These are phyloP conservation scores for Metschnikowia proteae DNA, from an alignment of 805 yeast genomes.

Conservation along the genomic window DNA sequence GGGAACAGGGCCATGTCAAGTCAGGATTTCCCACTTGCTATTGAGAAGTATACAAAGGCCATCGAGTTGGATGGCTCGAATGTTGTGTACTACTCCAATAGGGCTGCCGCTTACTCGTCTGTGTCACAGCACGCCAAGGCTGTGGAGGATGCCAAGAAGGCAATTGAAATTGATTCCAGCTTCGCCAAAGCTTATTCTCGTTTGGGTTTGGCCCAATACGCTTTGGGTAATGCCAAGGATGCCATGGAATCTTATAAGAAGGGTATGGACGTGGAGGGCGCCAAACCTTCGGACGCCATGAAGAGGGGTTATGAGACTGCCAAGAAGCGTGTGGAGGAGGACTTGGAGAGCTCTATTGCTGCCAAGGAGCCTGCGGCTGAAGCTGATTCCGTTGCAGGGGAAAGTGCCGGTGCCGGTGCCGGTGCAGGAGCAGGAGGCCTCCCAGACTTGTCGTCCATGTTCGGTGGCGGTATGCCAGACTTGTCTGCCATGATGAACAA, in stretches of 20 bases:
- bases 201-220: slow-evolving; percentile 89
- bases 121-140: slow-evolving; percentile 71
- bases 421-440: slow-evolving; percentile 51
- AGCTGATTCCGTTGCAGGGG: slow-evolving; percentile 9
- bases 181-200: slow-evolving; percentile 94
- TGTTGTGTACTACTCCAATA: slow-evolving; percentile 84
- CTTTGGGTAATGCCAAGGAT: slow-evolving; percentile 88
- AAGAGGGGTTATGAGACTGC: slow-evolving; percentile 91
- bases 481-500: slow-evolving; percentile 31
- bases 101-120: slow-evolving; percentile 96
- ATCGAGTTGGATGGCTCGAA: slow-evolving; percentile 64
- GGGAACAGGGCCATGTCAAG: slow-evolving; percentile 89
- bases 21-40: slow-evolving; percentile 66
- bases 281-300: slow-evolving; percentile 82
- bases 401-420: slow-evolving; percentile 27
- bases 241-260: slow-evolving; percentile 85
- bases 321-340: slow-evolving; percentile 78
- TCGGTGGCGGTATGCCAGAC: slow-evolving; percentile 58
- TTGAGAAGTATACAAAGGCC: slow-evolving; percentile 77
- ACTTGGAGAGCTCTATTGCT: slow-evolving; percentile 44
- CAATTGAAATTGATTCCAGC: slow-evolving; percentile 70
- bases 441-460: slow-evolving; percentile 46
- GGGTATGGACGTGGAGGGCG: slow-evolving; percentile 87
- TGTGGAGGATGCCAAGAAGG: slow-evolving; percentile 75
- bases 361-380: slow-evolving; percentile 27